Evolutionary conservation across 345 rosid species (phyloP).

Genomic region (Theobroma cacao): DNA sequence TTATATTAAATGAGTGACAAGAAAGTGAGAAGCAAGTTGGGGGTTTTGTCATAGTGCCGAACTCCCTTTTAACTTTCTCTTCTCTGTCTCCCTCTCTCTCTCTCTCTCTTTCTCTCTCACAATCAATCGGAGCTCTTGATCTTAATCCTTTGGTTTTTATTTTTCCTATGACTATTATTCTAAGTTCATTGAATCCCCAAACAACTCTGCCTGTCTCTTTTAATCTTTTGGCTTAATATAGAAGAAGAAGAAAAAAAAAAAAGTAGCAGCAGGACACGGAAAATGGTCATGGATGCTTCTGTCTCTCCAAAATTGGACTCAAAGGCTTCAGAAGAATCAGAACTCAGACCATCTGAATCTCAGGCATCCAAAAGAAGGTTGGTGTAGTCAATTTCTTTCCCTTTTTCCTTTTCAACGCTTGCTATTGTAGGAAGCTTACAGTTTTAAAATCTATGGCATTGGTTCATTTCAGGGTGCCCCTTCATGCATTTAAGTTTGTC

Average conservation of each 20-base stretch:
- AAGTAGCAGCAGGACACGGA: background rate
- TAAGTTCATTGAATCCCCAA: background rate
- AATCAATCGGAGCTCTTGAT: constrained; percentile 17
- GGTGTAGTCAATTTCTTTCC: background rate
- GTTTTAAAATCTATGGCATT: background rate
- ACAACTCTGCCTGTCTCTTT: constrained; percentile 1
- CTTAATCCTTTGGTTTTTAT: constrained; percentile 12
- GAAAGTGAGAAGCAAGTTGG: constrained; percentile 40
- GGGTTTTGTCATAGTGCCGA: constrained; percentile 33
- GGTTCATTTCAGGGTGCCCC: background rate
- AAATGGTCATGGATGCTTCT: constrained; percentile 36
- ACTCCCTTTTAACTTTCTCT: background rate
- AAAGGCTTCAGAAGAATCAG: constrained; percentile 25
- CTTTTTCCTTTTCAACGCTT: background rate
- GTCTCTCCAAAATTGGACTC: constrained; percentile 32
- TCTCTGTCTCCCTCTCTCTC: background rate
- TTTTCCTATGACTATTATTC: background rate
- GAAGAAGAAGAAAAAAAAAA: background rate
- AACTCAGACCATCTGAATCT: constrained; percentile 23
- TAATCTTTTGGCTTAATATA: constrained; percentile 7
- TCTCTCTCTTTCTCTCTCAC: constrained; percentile 5
- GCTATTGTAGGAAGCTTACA: background rate
- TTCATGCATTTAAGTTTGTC: background rate
- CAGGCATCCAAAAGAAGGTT: constrained; percentile 58
- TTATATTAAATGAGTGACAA: constrained; percentile 41